These are phyloP conservation scores for Drechslerella dactyloides DNA, from an alignment of 2,329 filamentous ascomycete species.

Conservation along the genomic window DNA sequence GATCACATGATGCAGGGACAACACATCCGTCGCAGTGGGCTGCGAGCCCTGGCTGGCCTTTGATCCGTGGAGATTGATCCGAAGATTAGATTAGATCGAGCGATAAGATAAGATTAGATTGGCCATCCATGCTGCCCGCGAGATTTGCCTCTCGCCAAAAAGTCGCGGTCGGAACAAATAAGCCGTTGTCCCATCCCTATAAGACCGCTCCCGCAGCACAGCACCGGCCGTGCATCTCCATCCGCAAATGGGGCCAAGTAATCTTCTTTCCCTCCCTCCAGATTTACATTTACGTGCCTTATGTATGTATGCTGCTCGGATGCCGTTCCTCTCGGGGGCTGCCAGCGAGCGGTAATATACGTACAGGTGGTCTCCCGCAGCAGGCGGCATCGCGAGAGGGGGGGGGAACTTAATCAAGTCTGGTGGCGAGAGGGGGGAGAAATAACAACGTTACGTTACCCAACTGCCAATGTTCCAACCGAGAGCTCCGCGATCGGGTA, in stretches of 20 bases:
- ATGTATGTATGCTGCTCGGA: too few relatives aligned
- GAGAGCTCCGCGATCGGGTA: constrained; percentile 49
- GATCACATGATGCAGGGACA: constrained; percentile 17
- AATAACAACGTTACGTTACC: neutral
- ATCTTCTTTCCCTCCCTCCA: too few relatives aligned
- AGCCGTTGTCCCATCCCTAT: too few relatives aligned
- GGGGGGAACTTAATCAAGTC: neutral
- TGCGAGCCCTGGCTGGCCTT: neutral
- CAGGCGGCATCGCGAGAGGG: neutral
- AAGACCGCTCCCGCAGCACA: too few relatives aligned
- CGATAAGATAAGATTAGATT: constrained; percentile 49
- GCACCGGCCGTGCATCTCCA: too few relatives aligned
- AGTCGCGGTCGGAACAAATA: constrained; percentile 3
- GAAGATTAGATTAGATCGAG: constrained; percentile 23
- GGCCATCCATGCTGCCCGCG: neutral
- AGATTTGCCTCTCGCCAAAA: neutral
- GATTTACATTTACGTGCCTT: too few relatives aligned
- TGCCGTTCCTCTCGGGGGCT: too few relatives aligned
- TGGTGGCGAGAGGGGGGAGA: constrained; percentile 6
- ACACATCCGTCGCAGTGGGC: constrained; percentile 25
- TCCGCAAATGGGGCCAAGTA: too few relatives aligned
- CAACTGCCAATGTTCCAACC: constrained; percentile 24
- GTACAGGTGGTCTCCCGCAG: too few relatives aligned
- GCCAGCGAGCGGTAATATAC: too few relatives aligned
- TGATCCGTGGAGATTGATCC: neutral